Percentiles rank a stretch among this genome's conserved stretches.
phyloP scores from a whole-genome alignment of 345 rosid species.

The Psidium friedrichsthalianum region DNA sequence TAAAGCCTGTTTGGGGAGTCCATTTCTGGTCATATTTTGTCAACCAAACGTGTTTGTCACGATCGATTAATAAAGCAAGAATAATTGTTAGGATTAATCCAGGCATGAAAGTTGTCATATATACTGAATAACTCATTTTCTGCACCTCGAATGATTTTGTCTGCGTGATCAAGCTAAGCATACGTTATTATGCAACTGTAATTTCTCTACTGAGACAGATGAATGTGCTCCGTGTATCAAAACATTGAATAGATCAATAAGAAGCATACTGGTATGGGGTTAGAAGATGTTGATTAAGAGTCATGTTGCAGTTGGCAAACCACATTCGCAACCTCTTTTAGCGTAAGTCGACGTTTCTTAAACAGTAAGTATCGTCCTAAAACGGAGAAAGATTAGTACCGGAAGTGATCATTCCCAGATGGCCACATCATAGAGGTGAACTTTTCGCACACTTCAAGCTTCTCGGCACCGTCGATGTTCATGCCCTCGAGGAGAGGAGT shows the following conservation, averaged over 20 bases:
- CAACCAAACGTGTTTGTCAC: not conserved
- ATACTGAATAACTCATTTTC: not conserved
- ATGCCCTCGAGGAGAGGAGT: constrained; percentile 31
- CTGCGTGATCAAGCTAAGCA: not conserved
- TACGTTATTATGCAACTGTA: not conserved
- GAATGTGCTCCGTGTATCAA: not conserved
- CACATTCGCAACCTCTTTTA: not conserved
- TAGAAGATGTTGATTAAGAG: not conserved
- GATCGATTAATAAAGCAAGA: not conserved
- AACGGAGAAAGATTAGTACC: constrained; percentile 4
- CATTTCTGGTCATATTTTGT: not conserved
- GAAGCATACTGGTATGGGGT: not conserved
- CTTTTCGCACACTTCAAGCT: constrained; percentile 11
- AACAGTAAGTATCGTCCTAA: not conserved
- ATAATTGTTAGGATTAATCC: not conserved
- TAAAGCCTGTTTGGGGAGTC: not conserved
- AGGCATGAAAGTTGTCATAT: not conserved
- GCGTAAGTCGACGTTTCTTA: not conserved
- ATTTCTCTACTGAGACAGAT: not conserved
- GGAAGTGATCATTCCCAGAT: constrained; percentile 23
- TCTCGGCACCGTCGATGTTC: constrained; percentile 22
- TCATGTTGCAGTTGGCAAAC: not conserved
- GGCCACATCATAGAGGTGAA: constrained; percentile 47
- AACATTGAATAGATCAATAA: not conserved
- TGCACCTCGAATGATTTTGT: not conserved